Conservation (phyloP, 176 grass and related monocot genomes). For the Oryza glaberrima region DNA sequence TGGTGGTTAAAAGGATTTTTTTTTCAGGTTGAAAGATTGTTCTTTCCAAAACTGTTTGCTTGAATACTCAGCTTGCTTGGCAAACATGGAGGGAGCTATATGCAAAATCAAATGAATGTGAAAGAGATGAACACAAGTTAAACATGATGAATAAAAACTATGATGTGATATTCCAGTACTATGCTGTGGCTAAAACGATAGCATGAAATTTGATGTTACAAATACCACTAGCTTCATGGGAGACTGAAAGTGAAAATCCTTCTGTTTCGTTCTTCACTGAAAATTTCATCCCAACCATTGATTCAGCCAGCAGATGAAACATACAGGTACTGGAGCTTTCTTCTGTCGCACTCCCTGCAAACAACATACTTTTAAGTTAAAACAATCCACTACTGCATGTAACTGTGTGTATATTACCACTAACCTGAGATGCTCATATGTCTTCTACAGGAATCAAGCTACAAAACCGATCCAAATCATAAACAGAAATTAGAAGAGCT, state of each 20-base stretch:
- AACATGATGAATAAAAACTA: neutral
- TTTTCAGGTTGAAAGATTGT: conserved; percentile 33
- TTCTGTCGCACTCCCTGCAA: conserved; percentile 52
- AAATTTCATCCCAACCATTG: conserved; percentile 69
- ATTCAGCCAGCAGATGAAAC: conserved; percentile 56
- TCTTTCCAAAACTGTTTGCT: neutral
- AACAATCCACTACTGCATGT: conserved; percentile 27
- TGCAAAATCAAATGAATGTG: conserved; percentile 24
- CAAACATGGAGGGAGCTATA: conserved; percentile 13
- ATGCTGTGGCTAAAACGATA: conserved; percentile 22
- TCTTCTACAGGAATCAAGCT: conserved; percentile 58
- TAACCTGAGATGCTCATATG: conserved; percentile 46
- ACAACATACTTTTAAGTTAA: conserved; percentile 21
- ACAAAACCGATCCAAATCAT: conserved; percentile 46
- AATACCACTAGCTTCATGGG: conserved; percentile 80
- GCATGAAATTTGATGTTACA: conserved; percentile 28
- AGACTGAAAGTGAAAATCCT: conserved; percentile 50
- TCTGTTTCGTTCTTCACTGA: conserved; percentile 59
- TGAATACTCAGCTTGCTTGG: conserved; percentile 13
- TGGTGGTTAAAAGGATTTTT: neutral
- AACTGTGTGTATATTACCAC: conserved; percentile 34
- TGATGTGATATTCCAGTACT: neutral
- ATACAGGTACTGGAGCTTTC: conserved; percentile 39
- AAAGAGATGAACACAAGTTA: neutral
- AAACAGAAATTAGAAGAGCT: conserved; percentile 29